phyloP scores from a whole-genome alignment of 2,329 filamentous ascomycete species.

The Cadophora sp. region DNA sequence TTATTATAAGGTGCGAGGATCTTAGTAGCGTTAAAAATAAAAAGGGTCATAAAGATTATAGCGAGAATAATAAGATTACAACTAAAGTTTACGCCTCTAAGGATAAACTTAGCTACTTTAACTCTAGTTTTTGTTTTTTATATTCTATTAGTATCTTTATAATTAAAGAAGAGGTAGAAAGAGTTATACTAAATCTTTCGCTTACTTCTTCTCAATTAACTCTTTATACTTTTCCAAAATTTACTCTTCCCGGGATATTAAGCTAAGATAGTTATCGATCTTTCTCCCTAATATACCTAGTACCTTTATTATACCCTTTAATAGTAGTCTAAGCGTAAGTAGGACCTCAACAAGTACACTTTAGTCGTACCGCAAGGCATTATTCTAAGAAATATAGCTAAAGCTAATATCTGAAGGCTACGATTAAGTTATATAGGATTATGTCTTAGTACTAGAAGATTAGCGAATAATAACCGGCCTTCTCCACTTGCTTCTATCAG shows the following conservation, averaged over 20 bases:
- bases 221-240: conserved; percentile 84
- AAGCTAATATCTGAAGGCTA: not conserved
- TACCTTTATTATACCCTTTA: no score
- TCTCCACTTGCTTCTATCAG: not conserved
- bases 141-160: conserved; percentile 46
- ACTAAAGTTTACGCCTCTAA: conserved; percentile 95
- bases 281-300: no score
- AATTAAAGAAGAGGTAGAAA: not conserved
- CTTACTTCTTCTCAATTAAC: conserved; percentile 84
- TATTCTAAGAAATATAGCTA: not conserved
- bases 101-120: conserved; percentile 89
- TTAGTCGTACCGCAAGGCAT: not conserved
- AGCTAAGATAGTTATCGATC: no score
- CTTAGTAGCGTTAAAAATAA: conserved; percentile 91
- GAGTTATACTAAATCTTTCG: conserved; percentile 77
- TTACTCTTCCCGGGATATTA: conserved; percentile 70
- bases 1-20: conserved; percentile 75
- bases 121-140: conserved; percentile 94
- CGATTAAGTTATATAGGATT: not conserved
- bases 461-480: not conserved
- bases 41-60: conserved; percentile 86
- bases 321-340: no score
- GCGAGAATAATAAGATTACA: conserved; percentile 94
- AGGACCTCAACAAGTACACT: no score
- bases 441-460: not conserved